These are phyloP conservation scores for Parascedosporium putredinis DNA, from an alignment of 2,329 filamentous ascomycete genomes.

Conservation along the genomic window DNA sequence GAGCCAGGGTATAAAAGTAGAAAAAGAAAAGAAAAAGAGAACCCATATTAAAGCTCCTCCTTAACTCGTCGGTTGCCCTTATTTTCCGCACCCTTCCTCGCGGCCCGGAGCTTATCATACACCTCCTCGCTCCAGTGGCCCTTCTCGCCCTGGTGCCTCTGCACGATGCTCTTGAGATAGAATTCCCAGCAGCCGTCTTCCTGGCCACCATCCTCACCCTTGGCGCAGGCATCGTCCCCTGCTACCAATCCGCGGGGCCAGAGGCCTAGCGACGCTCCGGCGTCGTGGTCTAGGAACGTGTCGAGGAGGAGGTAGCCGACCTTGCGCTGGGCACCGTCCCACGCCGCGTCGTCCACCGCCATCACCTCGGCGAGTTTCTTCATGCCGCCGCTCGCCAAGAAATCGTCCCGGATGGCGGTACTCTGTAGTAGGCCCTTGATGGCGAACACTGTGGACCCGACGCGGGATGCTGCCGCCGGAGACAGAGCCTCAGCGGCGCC, in stretches of 20 bases:
- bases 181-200: constrained; percentile 50
- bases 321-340: constrained; percentile 41
- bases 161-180: constrained; percentile 31
- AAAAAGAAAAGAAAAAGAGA: constrained; percentile 2
- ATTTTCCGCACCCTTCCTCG: constrained; percentile 17
- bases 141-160: constrained; percentile 24
- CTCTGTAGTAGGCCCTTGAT: constrained; percentile 48
- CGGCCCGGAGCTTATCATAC: constrained; percentile 22
- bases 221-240: constrained; percentile 25
- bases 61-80: constrained; percentile 15
- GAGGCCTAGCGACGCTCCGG: constrained; percentile 46
- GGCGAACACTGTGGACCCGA: constrained; percentile 26
- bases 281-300: constrained; percentile 55
- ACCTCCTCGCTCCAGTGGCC: constrained; percentile 37
- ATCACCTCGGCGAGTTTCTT: constrained; percentile 42
- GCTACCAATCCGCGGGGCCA: constrained; percentile 36
- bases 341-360: constrained; percentile 32
- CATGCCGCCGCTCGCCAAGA: constrained; percentile 45
- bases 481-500: constrained; percentile 11
- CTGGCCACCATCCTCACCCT: constrained; percentile 17
- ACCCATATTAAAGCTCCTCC: not conserved
- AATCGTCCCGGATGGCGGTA: constrained; percentile 40
- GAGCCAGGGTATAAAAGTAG: too few relatives aligned
- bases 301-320: constrained; percentile 50
- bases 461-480: constrained; percentile 15